Evolutionary conservation across 1,139 yeast genomes (phyloP), one percentile per base, ranked within the genome.

Genomic region (Sugiyamaella novakii): DNA sequence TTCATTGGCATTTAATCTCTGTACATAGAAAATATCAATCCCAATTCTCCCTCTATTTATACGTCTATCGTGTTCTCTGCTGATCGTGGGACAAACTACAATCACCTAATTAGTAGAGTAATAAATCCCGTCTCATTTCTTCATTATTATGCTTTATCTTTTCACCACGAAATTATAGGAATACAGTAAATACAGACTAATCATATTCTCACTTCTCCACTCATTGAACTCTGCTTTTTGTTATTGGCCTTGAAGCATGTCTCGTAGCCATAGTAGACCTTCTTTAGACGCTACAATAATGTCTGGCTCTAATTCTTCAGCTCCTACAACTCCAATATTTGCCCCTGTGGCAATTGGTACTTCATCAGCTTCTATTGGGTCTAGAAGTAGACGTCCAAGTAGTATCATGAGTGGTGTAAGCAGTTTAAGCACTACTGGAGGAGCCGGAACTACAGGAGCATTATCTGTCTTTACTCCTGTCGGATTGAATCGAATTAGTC

Each of bases 401-500:
- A 52, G 55, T 33, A 46, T 50, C 33, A 43, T 50, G n/a, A 51
- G 55, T 29, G 50, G 54, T 14, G 48, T 47, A 8, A 54, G 56
- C 36, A 47, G 53, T 27, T 19, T 44, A 12, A 33, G 50, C 33
- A 31, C 44, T 43, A 37, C 29, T 11, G 14, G 19, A 7, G 47
- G 43, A 8, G 39, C 29, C 15, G 44, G 43, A 3, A 19, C 35
- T 12, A 11, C 45, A 14, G 18, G 47, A 7, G 40, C 53, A 12
- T 46, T 46, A 17, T 51, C 54, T 7, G 24, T 43, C 5, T 36
- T 36, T 14, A 38, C 51, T 12, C 64, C 63, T 8, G 40, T 53
- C 5, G 64, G 62, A 7, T 38, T 60, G 36, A 59, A 59, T 29
- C 46, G 50, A 8, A 49, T 50, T 25, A 47, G 46, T 29, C 50